Evolutionary conservation across 768 basidiomycete genomes (phyloP).

Genomic region (Galerina marginata): DNA sequence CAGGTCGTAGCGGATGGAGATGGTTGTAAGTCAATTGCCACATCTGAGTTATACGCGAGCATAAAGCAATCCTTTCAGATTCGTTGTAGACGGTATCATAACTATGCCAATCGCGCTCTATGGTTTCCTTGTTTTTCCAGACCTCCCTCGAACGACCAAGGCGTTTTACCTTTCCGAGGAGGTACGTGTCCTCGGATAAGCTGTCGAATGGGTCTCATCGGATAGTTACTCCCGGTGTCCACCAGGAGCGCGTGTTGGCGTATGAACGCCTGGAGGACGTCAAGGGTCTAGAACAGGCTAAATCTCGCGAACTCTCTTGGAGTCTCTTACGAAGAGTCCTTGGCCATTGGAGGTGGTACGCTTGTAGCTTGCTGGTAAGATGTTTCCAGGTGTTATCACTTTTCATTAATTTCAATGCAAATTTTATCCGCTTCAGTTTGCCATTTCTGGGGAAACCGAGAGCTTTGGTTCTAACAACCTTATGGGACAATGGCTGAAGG

Average conservation of each 20-base stretch:
- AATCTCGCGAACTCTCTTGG: slow-evolving; percentile 52
- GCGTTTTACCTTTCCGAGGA: slow-evolving; percentile 68
- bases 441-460: slow-evolving; percentile 69
- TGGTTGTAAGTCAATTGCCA: slow-evolving; percentile 54
- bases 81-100: slow-evolving; percentile 74
- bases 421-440: slow-evolving; percentile 48
- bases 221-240: neutral
- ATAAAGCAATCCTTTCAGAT: slow-evolving; percentile 38
- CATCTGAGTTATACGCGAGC: neutral
- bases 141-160: slow-evolving; percentile 65
- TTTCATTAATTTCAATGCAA: neutral
- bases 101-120: slow-evolving; percentile 75
- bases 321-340: slow-evolving; percentile 52
- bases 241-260: slow-evolving; percentile 60
- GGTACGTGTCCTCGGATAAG: slow-evolving; percentile 32
- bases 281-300: slow-evolving; percentile 38
- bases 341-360: slow-evolving; percentile 71
- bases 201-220: neutral
- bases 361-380: slow-evolving; percentile 63
- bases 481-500: slow-evolving; percentile 75
- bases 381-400: neutral
- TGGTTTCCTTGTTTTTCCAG: slow-evolving; percentile 76
- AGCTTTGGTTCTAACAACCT: slow-evolving; percentile 73
- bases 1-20: slow-evolving; percentile 68
- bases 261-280: slow-evolving; percentile 50